Base-by-base conservation (phyloP, 2,329 filamentous ascomycete genomes). In the Trichophyton benhamiae region DNA sequence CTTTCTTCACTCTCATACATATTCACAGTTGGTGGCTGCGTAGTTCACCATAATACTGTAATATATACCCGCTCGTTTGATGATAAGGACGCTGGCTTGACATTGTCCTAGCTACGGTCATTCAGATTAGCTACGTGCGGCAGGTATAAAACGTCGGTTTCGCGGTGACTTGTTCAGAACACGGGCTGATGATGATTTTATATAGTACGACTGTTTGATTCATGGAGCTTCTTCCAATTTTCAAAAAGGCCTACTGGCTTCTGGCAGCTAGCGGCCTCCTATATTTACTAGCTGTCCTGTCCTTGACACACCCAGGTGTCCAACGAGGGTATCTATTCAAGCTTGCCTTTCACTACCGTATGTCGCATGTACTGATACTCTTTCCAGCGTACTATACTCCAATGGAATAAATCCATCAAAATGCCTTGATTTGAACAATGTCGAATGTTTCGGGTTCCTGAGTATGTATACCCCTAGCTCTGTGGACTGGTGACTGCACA, bases 361-460 rank as follows among this genome's bases (percentile, higher is more conserved):
- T 11, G 3, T 38, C 3, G 15, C 15, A 33, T 36, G 9, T 38
- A 49, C 8, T 49, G 6, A 58, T 67, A 95, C 91, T 70, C 86
- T 87, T 25, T 20, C 30, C 20, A 55, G 52, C 6, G 25, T 55
- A n/a, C 73, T 96, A 4, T 99, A 97, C 72, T 85, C 87, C 30
- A 87, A 97, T 74, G 88, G 87, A 64, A 72, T 96, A 66, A 86
- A 90, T 65, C 87, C 86, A 2, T 79, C 83, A 2, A 83, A 81
- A 71, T 91, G 84, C 82, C 80, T 87, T 66, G 83, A 95, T 15
- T 72, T 91, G 49, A 83, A 90, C 64, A 79, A 85, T 63, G 89
- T 91, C 0, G 88, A 95, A 71, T 81, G 82, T 66, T 95, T 90
- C 80, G 91, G 91, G 0, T 96, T 96, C 73, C 84, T 89, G 60